A percentile compares a stretch with the other conserved stretches of the same genome.
These are phyloP conservation scores for Yamadazyma kitorensis DNA, from an alignment of 805 yeast species.

Conservation along the genomic window DNA sequence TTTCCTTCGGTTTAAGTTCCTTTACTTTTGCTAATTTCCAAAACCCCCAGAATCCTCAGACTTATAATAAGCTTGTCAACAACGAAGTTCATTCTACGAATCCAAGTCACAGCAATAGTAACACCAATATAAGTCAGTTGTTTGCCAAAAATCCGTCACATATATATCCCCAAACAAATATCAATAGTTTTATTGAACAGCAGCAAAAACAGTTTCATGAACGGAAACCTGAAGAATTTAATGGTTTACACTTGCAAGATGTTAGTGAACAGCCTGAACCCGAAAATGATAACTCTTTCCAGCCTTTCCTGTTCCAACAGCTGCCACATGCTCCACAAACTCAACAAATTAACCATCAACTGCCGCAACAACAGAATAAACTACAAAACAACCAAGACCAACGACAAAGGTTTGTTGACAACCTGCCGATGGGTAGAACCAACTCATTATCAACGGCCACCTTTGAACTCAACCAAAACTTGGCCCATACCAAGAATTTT, in stretches of 20 bases:
- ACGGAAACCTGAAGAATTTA: not conserved
- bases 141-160: conserved; percentile 14
- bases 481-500: conserved; percentile 15
- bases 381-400: not conserved
- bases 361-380: not conserved
- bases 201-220: not conserved
- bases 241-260: conserved; percentile 1
- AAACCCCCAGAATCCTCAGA: conserved; percentile 1
- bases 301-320: no score
- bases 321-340: no score
- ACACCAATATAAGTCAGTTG: conserved; percentile 11
- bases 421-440: conserved; percentile 1
- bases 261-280: conserved; percentile 5
- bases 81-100: conserved; percentile 1
- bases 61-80: conserved; percentile 1
- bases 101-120: conserved; percentile 8
- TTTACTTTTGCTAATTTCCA: conserved; percentile 28
- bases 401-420: not conserved
- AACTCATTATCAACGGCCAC: conserved; percentile 6
- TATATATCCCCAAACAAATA: conserved; percentile 9
- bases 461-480: conserved; percentile 9
- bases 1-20: conserved; percentile 32
- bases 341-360: no score
- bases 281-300: not conserved
- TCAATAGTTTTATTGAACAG: conserved; percentile 3